These are phyloP conservation scores for Carex sylvatica DNA, from an alignment of 202 grass and related monocot species.

Conservation along the genomic window DNA sequence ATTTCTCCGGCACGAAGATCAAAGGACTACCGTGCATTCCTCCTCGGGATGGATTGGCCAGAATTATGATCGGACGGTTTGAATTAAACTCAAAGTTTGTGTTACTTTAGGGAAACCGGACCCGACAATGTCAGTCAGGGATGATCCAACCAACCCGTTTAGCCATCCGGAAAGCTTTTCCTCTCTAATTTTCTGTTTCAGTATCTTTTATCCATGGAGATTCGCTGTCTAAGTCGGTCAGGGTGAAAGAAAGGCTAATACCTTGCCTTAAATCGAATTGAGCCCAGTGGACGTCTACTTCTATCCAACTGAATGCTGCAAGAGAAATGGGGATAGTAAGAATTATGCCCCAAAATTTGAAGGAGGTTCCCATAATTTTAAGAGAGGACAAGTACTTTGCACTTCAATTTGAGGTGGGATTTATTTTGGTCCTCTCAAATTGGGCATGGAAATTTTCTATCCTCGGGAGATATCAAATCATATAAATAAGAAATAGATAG, in stretches of 20 bases:
- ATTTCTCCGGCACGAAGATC: too few relatives aligned
- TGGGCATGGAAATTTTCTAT: neutral
- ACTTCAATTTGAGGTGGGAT: neutral
- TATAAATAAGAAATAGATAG: neutral
- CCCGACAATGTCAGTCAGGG: too few relatives aligned
- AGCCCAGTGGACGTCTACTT: neutral
- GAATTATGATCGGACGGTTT: too few relatives aligned
- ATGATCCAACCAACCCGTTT: neutral
- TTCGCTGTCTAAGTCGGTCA: slow-evolving; percentile 4
- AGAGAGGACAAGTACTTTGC: neutral
- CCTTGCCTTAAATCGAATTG: neutral
- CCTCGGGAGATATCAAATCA: neutral
- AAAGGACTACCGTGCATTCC: too few relatives aligned
- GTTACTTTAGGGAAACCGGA: too few relatives aligned
- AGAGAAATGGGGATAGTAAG: neutral
- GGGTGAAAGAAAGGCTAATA: slow-evolving; percentile 11
- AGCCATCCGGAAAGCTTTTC: neutral
- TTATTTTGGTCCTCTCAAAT: neutral
- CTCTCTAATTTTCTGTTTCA: neutral
- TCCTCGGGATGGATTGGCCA: too few relatives aligned
- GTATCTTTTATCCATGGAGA: neutral
- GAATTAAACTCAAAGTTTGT: too few relatives aligned
- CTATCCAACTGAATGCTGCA: neutral
- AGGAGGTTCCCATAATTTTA: neutral
- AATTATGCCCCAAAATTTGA: neutral